Evolutionary conservation across 768 basidiomycete genomes (phyloP).

Genomic region (Coprinopsis cinerea): DNA sequence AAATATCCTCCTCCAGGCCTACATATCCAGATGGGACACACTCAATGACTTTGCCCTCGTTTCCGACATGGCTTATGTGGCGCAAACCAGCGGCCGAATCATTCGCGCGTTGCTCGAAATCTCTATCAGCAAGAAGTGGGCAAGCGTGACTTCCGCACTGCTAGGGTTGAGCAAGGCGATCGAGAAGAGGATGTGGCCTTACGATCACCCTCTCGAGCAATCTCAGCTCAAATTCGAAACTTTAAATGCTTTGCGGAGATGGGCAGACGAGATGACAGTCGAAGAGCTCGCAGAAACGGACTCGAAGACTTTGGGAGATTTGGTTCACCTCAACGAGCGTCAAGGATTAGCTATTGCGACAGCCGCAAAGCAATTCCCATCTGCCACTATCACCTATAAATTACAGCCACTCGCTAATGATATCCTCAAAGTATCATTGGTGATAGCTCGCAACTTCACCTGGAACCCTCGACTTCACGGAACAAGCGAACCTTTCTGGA

Average conservation of each 20-base stretch:
- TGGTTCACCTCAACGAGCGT: slow-evolving; percentile 79
- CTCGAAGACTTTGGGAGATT: slow-evolving; percentile 64
- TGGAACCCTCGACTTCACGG: slow-evolving; percentile 81
- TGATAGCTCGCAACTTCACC: slow-evolving; percentile 60
- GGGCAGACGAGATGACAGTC: slow-evolving; percentile 76
- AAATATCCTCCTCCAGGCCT: slow-evolving; percentile 90
- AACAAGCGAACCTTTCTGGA: slow-evolving; percentile 79
- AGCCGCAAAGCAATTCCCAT: slow-evolving; percentile 84
- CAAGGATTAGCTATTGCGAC: slow-evolving; percentile 76
- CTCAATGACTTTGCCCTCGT: slow-evolving; percentile 95
- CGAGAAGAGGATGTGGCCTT: slow-evolving; percentile 92
- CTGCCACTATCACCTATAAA: slow-evolving; percentile 53
- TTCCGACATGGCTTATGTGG: slow-evolving; percentile 90
- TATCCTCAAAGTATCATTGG: slow-evolving; percentile 70
- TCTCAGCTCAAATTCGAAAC: slow-evolving; percentile 73
- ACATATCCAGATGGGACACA: slow-evolving; percentile 64
- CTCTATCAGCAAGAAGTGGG: slow-evolving; percentile 89
- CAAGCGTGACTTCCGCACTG: slow-evolving; percentile 69
- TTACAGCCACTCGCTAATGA: slow-evolving; percentile 82
- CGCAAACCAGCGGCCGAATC: slow-evolving; percentile 93
- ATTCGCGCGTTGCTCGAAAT: slow-evolving; percentile 93
- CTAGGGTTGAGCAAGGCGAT: slow-evolving; percentile 91
- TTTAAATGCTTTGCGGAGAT: slow-evolving; percentile 69
- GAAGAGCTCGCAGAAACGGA: slow-evolving; percentile 64
- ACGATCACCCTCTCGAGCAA: slow-evolving; percentile 84